A percentile compares a stretch with the other conserved stretches of the same genome.
Evolutionary conservation across 2,329 filamentous ascomycete species (phyloP).

Genomic region (Calonectria leucothoes): DNA sequence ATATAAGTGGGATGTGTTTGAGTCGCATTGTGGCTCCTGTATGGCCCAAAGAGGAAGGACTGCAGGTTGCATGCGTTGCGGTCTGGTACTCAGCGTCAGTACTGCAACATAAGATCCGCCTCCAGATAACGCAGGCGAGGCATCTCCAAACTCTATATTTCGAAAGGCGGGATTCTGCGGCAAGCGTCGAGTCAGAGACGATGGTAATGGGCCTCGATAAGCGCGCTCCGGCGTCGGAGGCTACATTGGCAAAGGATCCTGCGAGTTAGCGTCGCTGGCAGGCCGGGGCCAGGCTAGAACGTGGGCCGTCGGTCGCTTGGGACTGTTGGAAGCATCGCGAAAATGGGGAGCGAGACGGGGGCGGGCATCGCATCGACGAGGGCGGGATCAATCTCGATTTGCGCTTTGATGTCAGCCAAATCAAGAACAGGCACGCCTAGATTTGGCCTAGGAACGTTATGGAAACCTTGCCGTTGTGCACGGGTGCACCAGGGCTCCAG

Average conservation of each 20-base stretch:
- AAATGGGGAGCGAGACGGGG: not conserved
- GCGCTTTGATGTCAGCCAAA: not conserved
- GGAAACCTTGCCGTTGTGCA: not conserved
- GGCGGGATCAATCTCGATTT: not conserved
- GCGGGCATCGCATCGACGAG: not conserved
- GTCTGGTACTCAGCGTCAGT: not conserved
- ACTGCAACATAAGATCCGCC: not conserved
- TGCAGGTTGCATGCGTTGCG: not conserved
- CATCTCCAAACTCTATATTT: slow-evolving; percentile 1
- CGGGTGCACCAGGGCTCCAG: not conserved
- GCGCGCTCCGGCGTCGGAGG: slow-evolving; percentile 19
- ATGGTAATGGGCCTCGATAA: slow-evolving; percentile 10
- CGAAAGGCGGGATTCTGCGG: not conserved
- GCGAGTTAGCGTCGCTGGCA: slow-evolving; percentile 2
- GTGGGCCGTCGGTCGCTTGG: not conserved
- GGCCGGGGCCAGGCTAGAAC: not conserved
- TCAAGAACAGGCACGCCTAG: not conserved
- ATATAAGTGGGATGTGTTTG: slow-evolving; percentile 5
- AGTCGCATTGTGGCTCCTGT: slow-evolving; percentile 6
- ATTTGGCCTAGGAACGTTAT: slow-evolving; percentile 12
- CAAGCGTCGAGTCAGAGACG: not conserved
- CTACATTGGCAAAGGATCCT: not conserved
- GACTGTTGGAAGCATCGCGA: not conserved
- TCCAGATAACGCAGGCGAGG: slow-evolving; percentile 5
- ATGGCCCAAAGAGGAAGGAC: slow-evolving; percentile 12